Evolutionary conservation across 2,329 filamentous ascomycete genomes (phyloP), one percentile per base, ranked within the genome.

Genomic region (Ceratocystiopsis sp.): DNA sequence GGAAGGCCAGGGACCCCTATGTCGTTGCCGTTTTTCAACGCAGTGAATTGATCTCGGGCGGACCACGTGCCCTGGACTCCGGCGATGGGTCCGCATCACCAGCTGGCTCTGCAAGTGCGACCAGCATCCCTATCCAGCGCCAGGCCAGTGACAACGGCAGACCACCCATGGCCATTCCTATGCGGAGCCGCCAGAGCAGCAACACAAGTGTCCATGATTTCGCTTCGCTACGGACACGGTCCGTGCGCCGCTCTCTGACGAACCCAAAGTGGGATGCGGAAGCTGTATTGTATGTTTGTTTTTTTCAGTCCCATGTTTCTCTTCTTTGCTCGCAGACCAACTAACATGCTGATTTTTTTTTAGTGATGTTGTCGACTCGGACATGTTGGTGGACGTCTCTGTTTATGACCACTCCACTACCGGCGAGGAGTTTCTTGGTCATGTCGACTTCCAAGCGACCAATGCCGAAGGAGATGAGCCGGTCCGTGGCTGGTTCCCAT

Each of bases 21-120:
- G 84, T 95, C 42, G 86, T 98, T 12, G 93, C 84, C 46, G 87
- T 95, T 21, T 98, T 96, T 56, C 91, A 98, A 59, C 83, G 85
- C 59, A 94, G 89, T 56, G 91, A 98, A 60, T 80, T 93, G 53
- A 94, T 98, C 44, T 96, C 91, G 1, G 80, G 84, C 44, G 85
- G 85, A 3, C 84, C 87, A 13, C 75, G 79, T 34, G 67, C 68
- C 43, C 62, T 70, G 19, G 67, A 70, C 32, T 78, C 81, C 38
- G 69, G 75, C 34, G 75, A 78, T 38, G 74, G 25, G 25, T 4
- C 25, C 25, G 25, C 25, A 29, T 29, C 25, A 11, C 25, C 25
- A 7, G 25, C 25, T 7, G 25, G 25, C 25, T 29, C 25, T 4
- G 25, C 25, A 29, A 29, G 25, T 29, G 70, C 69, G 53, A 55